Percentiles rank a stretch among this genome's conserved stretches.
Conservation (phyloP, 495 filamentous ascomycete species). For the Xylaria curta region DNA sequence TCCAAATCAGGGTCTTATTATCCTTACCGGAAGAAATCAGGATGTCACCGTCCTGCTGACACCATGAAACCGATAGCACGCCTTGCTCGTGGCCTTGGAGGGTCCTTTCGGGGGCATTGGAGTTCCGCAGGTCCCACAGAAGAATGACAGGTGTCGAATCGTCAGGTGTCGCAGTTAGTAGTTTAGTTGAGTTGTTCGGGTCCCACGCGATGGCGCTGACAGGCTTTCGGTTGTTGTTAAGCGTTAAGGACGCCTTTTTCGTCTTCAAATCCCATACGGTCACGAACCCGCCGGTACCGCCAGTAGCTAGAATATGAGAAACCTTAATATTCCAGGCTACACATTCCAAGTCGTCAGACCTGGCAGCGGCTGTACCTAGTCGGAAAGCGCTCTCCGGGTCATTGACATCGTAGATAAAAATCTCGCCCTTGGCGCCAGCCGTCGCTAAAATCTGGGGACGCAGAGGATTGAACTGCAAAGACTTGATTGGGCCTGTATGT, state of each 20-base stretch:
- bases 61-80: slow-evolving; percentile 95
- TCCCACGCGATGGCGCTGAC: slow-evolving; percentile 98
- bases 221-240: slow-evolving; percentile 94
- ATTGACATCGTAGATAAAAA: slow-evolving; percentile 93
- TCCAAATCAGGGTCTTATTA: slow-evolving; percentile 95
- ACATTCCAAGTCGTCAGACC: slow-evolving; percentile 91
- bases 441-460: slow-evolving; percentile 90
- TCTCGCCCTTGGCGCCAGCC: slow-evolving; percentile 91
- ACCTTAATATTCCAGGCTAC: slow-evolving; percentile 99
- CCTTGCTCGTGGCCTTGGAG: slow-evolving; percentile 90
- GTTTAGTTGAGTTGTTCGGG: slow-evolving; percentile 88
- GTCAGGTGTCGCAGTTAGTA: slow-evolving; percentile 90
- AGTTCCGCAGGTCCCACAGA: slow-evolving; percentile 95
- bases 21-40: slow-evolving; percentile 96
- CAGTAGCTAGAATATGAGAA: slow-evolving; percentile 92
- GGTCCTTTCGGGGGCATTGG: slow-evolving; percentile 89
- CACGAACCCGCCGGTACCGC: slow-evolving; percentile 92
- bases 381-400: slow-evolving; percentile 86
- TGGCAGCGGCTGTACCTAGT: slow-evolving; percentile 83
- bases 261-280: slow-evolving; percentile 98
- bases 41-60: slow-evolving; percentile 86
- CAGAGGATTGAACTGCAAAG: slow-evolving; percentile 97
- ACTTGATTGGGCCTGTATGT: slow-evolving; percentile 91
- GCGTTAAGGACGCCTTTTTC: slow-evolving; percentile 92
- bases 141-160: slow-evolving; percentile 88